These are phyloP conservation scores for Malus hybrid DNA, from an alignment of 331 rosid genomes.

Conservation along the genomic window DNA sequence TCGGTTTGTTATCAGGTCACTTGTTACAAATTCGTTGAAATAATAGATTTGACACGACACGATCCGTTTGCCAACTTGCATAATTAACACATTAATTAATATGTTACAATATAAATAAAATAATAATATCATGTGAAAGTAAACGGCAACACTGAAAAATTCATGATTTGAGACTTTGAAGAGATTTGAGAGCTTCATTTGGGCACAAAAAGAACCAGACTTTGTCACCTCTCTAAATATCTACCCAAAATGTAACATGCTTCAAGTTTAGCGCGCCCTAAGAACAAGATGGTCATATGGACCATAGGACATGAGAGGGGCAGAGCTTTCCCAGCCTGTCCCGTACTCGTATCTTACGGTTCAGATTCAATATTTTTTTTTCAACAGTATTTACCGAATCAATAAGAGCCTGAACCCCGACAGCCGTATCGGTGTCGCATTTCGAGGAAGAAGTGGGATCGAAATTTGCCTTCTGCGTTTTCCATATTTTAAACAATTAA, in stretches of 20 bases:
- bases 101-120: too few species aligned
- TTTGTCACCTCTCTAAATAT: not conserved
- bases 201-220: not conserved
- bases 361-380: slow-evolving; percentile 43
- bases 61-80: too few species aligned
- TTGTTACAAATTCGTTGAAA: too few species aligned
- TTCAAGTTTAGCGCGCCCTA: slow-evolving; percentile 4
- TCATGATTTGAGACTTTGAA: not conserved
- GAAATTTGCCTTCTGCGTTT: not conserved
- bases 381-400: slow-evolving; percentile 36
- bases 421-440: slow-evolving; percentile 47
- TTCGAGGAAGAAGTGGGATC: slow-evolving; percentile 39
- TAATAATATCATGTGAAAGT: too few species aligned
- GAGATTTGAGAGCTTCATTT: not conserved
- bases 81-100: too few species aligned
- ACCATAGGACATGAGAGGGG: slow-evolving; percentile 22
- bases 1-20: too few species aligned
- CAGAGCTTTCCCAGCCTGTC: slow-evolving; percentile 53
- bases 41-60: too few species aligned
- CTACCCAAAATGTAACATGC: not conserved
- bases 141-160: too few species aligned
- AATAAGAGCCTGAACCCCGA: slow-evolving; percentile 27
- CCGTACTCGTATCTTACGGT: slow-evolving; percentile 9
- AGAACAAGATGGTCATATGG: slow-evolving; percentile 3
- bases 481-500: too few species aligned